A percentile compares a stretch with the other conserved stretches of the same genome.
Evolutionary conservation across 1,284 basidiomycete species (phyloP).

Genomic region (Heterobasidion occidentale): DNA sequence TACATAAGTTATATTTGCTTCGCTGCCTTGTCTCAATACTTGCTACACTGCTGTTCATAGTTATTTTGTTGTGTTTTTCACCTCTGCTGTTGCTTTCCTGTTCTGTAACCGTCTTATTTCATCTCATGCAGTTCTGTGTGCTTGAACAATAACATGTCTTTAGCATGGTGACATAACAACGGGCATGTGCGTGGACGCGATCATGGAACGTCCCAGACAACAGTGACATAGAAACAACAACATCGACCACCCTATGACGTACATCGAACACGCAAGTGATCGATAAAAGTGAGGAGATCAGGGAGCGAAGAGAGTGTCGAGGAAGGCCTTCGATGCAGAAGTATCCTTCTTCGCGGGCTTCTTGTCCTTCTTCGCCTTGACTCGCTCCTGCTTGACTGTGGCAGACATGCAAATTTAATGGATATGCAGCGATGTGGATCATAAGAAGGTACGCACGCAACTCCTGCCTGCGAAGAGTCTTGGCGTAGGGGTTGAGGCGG

Average conservation of each 20-base stretch:
- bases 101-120: too few relatives aligned
- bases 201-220: background rate
- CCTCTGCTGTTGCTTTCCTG: too few relatives aligned
- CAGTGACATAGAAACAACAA: background rate
- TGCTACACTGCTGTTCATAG: background rate
- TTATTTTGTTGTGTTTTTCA: background rate
- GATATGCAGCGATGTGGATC: background rate
- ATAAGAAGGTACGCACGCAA: slow-evolving; percentile 48
- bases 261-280: background rate
- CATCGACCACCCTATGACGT: background rate
- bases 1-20: too few relatives aligned
- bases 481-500: slow-evolving; percentile 99
- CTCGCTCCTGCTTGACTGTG: slow-evolving; percentile 74
- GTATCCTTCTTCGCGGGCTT: slow-evolving; percentile 42
- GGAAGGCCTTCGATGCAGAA: slow-evolving; percentile 81
- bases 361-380: slow-evolving; percentile 28
- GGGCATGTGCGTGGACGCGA: slow-evolving; percentile 5
- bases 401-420: background rate
- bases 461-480: slow-evolving; percentile 85
- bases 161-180: slow-evolving; percentile 14
- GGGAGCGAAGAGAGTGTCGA: slow-evolving; percentile 79
- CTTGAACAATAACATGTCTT: slow-evolving; percentile 12
- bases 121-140: too few relatives aligned
- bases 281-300: slow-evolving; percentile 32
- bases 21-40: background rate